Percentiles rank a stretch among this genome's conserved stretches.
Conservation (phyloP, 2,329 filamentous ascomycete species). For the Clarireedia monteithiana region DNA sequence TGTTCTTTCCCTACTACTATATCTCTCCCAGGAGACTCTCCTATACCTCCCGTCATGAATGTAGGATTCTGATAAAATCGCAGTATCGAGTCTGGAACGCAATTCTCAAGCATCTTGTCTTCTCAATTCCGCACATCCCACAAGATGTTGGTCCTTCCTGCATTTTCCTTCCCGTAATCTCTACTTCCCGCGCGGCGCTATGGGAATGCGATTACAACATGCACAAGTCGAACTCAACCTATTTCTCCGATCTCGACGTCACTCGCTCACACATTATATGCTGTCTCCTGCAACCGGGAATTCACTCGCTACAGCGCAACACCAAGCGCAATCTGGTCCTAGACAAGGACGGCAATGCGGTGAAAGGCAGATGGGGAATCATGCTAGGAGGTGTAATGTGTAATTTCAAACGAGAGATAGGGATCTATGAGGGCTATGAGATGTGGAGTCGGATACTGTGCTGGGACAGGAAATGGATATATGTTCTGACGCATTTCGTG, state of each 20-base stretch:
- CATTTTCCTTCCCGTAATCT: conserved; percentile 55
- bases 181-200: conserved; percentile 49
- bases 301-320: conserved; percentile 45
- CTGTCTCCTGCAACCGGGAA: conserved; percentile 53
- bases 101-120: conserved; percentile 37
- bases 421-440: conserved; percentile 61
- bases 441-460: conserved; percentile 62
- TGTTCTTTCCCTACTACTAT: conserved; percentile 20
- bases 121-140: conserved; percentile 32
- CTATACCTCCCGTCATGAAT: not conserved
- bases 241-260: conserved; percentile 63
- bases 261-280: conserved; percentile 74
- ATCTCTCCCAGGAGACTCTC: not conserved
- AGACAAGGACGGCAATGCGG: conserved; percentile 35
- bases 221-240: conserved; percentile 65
- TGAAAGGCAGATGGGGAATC: conserved; percentile 49
- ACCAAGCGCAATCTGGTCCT: conserved; percentile 40
- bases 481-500: conserved; percentile 67
- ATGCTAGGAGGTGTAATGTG: conserved; percentile 67
- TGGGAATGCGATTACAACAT: conserved; percentile 66
- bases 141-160: conserved; percentile 24
- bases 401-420: conserved; percentile 67
- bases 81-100: conserved; percentile 41
- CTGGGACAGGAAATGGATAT: conserved; percentile 81
- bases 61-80: not conserved